A percentile compares a stretch with the other conserved stretches of the same genome.
Conservation (phyloP, 2,329 filamentous ascomycete species). For the Scytalidium sp. region DNA sequence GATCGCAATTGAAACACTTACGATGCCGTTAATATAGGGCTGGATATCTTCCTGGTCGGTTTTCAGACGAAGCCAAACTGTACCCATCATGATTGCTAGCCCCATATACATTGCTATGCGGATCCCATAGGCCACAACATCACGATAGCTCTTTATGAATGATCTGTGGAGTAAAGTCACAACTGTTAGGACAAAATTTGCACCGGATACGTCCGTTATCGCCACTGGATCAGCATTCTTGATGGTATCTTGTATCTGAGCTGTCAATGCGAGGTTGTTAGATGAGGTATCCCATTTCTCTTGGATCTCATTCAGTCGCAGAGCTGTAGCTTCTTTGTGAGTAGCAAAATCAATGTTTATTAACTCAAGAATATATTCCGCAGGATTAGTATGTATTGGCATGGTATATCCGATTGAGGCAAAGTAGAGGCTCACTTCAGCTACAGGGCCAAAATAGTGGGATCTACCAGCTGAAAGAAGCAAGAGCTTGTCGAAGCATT, state of each 20-base stretch:
- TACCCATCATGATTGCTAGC: conserved; percentile 83
- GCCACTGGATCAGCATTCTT: conserved; percentile 10
- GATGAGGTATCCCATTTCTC: conserved; percentile 51
- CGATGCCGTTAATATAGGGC: conserved; percentile 77
- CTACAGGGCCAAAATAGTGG: conserved; percentile 69
- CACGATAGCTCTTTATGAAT: conserved; percentile 81
- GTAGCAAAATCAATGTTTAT: conserved; percentile 73
- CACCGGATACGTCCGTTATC: conserved; percentile 21
- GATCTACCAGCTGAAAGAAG: conserved; percentile 69
- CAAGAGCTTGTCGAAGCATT: conserved; percentile 76
- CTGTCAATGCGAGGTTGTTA: conserved; percentile 29
- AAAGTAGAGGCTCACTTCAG: conserved; percentile 61
- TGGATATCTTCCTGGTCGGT: conserved; percentile 71
- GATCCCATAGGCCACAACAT: conserved; percentile 81
- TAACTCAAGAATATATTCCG: conserved; percentile 75
- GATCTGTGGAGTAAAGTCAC: conserved; percentile 70
- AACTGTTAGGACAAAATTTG: conserved; percentile 40
- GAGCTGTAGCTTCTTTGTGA: conserved; percentile 42
- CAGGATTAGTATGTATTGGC: conserved; percentile 71
- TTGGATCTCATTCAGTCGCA: conserved; percentile 51
- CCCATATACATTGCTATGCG: conserved; percentile 78
- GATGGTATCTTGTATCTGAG: conserved; percentile 20
- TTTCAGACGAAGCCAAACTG: conserved; percentile 74
- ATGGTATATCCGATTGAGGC: conserved; percentile 56
- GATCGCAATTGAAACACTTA: conserved; percentile 24